Evolutionary conservation across 2,329 filamentous ascomycete genomes (phyloP).

Genomic region (Claviceps digitariae): DNA sequence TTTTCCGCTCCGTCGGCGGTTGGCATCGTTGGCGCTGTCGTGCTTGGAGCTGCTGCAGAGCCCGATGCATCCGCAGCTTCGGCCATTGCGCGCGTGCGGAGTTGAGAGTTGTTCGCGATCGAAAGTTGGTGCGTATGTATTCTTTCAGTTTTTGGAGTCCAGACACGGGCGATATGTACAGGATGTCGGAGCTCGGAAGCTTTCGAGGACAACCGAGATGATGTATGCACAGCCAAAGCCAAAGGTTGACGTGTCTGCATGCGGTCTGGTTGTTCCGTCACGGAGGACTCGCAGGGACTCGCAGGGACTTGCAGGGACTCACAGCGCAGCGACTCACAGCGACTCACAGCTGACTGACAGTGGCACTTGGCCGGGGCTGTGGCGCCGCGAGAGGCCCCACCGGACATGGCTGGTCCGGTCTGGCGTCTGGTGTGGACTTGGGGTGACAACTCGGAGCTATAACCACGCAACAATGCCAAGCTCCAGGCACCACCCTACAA

Average conservation of each 20-base stretch:
- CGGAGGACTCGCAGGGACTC: neutral
- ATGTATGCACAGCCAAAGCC: neutral
- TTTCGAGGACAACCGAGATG: neutral
- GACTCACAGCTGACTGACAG: too few species aligned
- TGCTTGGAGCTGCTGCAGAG: constrained; percentile 11
- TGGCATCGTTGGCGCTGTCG: constrained; percentile 14
- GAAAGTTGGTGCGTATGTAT: neutral
- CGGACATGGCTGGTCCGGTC: too few species aligned
- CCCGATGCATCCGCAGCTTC: constrained; percentile 19
- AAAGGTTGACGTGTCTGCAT: neutral
- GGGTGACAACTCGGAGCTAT: too few species aligned
- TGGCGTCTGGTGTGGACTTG: too few species aligned
- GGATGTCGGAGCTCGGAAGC: neutral
- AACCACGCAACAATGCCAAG: too few species aligned
- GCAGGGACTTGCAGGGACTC: too few species aligned
- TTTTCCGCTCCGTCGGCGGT: constrained; percentile 48
- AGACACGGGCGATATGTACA: neutral
- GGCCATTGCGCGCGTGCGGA: constrained; percentile 14
- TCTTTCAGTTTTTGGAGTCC: neutral
- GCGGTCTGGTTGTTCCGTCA: neutral
- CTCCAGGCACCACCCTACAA: too few species aligned
- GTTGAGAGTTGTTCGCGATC: neutral
- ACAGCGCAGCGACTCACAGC: too few species aligned
- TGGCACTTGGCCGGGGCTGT: too few species aligned
- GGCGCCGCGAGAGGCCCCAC: too few species aligned